Evolutionary conservation across 2,329 filamentous ascomycete species (phyloP), one percentile per base, ranked within the genome.

Genomic region (Calcarisporium arbuscula): DNA sequence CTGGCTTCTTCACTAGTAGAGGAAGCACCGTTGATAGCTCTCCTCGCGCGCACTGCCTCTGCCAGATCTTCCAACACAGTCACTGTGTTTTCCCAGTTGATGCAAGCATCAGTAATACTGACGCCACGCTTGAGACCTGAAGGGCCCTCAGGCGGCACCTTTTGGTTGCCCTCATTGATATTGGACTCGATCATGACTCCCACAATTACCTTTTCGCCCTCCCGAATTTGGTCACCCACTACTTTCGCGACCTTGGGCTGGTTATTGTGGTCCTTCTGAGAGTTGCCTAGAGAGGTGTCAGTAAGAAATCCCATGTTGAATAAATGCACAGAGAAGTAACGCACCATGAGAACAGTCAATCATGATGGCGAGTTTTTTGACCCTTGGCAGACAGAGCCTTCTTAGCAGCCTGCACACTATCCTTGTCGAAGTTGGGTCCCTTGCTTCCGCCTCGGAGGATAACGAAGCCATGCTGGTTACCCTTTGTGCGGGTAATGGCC

Each of bases 111-210:
- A 1, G 89, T 95, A 64, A 95, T 95, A 61, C 83, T 90, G 53
- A 95, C 84, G 48, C 89, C 89, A 65, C 85, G 87, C 70, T 88
- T 85, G 33, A 95, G 72, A 7, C 64, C 84, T 1, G 77, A 60
- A 7, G 84, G 83, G 8, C 89, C 90, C 61, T 94, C 86, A 1
- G 80, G 61, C 1, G 88, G 87, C 1, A 94, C 85, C 69, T 95
- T 95, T 57, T 88, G 83, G 70, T 81, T 86, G 46, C 78, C 75
- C 66, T 95, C 92, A 61, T 90, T 80, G 71, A 96, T 90, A 66
- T 96, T 90, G 55, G 87, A 95, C 70, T 98, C 90, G 51, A 98
- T 94, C 90, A 98, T 98, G 56, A 96, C 87, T 58, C 89, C 92
- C 46, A 96, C 77, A 51, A 98, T 94, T 45, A 78, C 82, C 39